phyloP scores from a whole-genome alignment of 164 flowering plant genomes.

The Vitis cinerea region DNA sequence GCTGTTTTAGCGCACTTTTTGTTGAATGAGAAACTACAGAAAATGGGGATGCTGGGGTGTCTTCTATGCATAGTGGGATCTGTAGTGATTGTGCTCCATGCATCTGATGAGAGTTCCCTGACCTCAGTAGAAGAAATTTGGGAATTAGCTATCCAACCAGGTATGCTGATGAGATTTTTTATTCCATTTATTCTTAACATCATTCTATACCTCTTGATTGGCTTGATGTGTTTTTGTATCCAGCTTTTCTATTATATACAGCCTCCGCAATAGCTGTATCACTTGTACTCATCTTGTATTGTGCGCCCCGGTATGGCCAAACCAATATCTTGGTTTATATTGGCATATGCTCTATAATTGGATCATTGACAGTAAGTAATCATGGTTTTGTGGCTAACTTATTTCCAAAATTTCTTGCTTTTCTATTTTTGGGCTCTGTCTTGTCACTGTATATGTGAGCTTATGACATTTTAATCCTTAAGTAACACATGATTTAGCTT shows the following conservation, averaged over 20 bases:
- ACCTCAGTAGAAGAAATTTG: constrained; percentile 69
- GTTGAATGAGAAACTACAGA: constrained; percentile 57
- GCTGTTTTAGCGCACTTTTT: constrained; percentile 74
- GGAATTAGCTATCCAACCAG: constrained; percentile 69
- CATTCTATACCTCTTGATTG: constrained; percentile 3
- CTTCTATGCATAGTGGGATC: constrained; percentile 81
- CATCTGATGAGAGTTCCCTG: constrained; percentile 60
- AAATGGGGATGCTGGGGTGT: constrained; percentile 73
- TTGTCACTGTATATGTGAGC: background rate
- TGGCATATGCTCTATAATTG: constrained; percentile 84
- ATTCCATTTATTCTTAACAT: background rate
- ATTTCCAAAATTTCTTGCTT: background rate
- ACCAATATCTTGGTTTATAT: constrained; percentile 78
- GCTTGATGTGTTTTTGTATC: constrained; percentile 5
- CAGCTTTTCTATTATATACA: constrained; percentile 88
- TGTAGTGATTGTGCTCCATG: constrained; percentile 83
- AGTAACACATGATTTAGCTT: too few relatives aligned
- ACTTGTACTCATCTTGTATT: constrained; percentile 67
- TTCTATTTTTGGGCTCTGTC: background rate
- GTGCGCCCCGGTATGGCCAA: constrained; percentile 87
- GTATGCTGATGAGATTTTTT: constrained; percentile 20
- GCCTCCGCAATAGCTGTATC: constrained; percentile 65
- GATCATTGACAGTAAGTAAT: constrained; percentile 80
- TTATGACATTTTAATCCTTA: background rate
- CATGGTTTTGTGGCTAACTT: too few relatives aligned